Evolutionary conservation across 805 yeast species (phyloP).

Genomic region (Candida ponderosae): DNA sequence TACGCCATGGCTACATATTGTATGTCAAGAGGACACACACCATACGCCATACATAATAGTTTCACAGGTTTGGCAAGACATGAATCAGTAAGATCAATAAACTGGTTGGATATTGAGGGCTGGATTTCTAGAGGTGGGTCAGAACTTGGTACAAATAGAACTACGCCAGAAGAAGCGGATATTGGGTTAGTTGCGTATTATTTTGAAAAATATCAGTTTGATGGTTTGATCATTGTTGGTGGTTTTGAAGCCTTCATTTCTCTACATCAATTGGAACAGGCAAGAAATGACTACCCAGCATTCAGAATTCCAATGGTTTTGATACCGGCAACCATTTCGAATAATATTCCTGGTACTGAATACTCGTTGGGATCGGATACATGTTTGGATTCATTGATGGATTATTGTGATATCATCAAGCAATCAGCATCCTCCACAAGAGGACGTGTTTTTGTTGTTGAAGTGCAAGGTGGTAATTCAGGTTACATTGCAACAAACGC

Average conservation of each 20-base stretch:
- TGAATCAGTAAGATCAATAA: constrained; percentile 67
- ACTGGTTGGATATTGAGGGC: constrained; percentile 81
- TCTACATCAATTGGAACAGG: constrained; percentile 70
- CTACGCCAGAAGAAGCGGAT: constrained; percentile 69
- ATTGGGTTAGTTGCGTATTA: constrained; percentile 88
- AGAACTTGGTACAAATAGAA: constrained; percentile 93
- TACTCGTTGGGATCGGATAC: constrained; percentile 94
- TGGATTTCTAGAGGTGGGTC: constrained; percentile 93
- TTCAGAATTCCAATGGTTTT: constrained; percentile 92
- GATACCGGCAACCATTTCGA: constrained; percentile 92
- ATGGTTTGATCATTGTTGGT: constrained; percentile 87
- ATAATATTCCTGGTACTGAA: constrained; percentile 98
- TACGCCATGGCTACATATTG: constrained; percentile 88
- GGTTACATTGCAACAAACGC: constrained; percentile 89
- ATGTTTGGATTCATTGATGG: constrained; percentile 83
- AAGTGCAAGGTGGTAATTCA: constrained; percentile 96
- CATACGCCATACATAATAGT: constrained; percentile 90
- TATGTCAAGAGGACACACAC: constrained; percentile 81
- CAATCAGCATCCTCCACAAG: constrained; percentile 93
- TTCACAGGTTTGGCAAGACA: constrained; percentile 88
- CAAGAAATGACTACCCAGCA: constrained; percentile 75
- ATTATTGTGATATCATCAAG: constrained; percentile 92
- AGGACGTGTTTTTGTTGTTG: constrained; percentile 91
- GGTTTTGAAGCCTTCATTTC: constrained; percentile 96
- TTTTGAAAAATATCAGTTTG: constrained; percentile 80